Evolutionary conservation across 1,139 yeast genomes (phyloP).

Genomic region (Sugiyamaella xylanicola): DNA sequence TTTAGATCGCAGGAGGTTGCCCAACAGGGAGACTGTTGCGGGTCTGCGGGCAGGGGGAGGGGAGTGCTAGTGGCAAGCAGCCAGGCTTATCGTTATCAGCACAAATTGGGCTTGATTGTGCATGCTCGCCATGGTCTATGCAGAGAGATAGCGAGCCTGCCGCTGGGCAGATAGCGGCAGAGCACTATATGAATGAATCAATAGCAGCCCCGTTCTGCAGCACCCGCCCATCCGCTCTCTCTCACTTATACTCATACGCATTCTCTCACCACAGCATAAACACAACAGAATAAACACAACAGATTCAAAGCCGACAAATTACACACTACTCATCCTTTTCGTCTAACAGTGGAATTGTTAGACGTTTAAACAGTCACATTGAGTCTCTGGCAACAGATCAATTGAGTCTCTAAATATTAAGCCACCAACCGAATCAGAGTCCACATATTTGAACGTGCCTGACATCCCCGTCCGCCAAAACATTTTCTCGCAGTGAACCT

Average conservation of each 20-base stretch:
- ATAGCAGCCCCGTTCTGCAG: not conserved
- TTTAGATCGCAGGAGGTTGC: not conserved
- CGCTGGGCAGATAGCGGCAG: not conserved
- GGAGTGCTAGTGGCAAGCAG: too few relatives aligned
- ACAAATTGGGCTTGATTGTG: conserved; percentile 1
- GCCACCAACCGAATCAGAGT: too few relatives aligned
- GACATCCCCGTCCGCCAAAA: too few relatives aligned
- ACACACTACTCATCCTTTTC: not conserved
- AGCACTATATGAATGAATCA: not conserved
- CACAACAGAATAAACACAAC: too few relatives aligned
- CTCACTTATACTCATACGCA: not conserved
- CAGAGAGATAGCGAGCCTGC: not conserved
- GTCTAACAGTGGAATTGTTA: too few relatives aligned
- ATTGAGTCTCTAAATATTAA: too few relatives aligned
- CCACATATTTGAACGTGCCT: too few relatives aligned
- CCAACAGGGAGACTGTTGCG: too few relatives aligned
- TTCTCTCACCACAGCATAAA: not conserved
- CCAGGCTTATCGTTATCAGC: conserved; percentile 9
- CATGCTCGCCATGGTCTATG: not conserved
- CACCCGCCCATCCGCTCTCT: not conserved
- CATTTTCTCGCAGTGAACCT: too few relatives aligned
- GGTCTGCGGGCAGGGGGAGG: too few relatives aligned
- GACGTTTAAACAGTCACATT: too few relatives aligned
- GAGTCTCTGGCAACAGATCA: too few relatives aligned
- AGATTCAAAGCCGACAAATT: not conserved